Evolutionary conservation across 148 eudicot species (phyloP).

Genomic region (Oxyria digyna): DNA sequence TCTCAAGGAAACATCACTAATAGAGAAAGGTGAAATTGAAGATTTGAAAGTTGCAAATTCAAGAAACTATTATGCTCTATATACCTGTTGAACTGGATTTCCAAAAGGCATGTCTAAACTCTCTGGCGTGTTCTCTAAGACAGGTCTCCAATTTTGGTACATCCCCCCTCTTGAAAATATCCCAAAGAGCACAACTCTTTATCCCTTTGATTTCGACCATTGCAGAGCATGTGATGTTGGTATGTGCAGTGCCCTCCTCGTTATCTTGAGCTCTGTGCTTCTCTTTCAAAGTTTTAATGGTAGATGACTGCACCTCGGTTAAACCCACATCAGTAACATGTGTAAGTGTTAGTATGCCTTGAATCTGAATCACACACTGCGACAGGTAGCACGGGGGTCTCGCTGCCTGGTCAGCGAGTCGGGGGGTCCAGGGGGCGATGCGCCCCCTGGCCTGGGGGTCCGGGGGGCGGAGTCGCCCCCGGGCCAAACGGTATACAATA

Average conservation of each 20-base stretch:
- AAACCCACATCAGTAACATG: slow-evolving; percentile 50
- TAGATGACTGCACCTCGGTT: slow-evolving; percentile 33
- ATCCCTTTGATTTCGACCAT: slow-evolving; percentile 5
- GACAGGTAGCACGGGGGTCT: no score
- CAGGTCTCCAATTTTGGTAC: slow-evolving; percentile 38
- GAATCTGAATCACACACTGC: no score
- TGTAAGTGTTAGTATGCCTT: no score
- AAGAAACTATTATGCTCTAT: no score
- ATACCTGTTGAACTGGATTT: slow-evolving; percentile 78
- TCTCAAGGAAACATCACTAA: no score
- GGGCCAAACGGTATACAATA: no score
- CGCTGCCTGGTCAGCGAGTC: no score
- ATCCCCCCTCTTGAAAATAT: slow-evolving; percentile 81
- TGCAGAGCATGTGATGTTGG: slow-evolving; percentile 5
- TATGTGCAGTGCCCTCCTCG: slow-evolving; percentile 21
- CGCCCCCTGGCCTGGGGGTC: no score
- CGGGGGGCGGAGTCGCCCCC: no score
- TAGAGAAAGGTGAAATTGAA: no score
- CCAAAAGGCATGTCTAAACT: slow-evolving; percentile 32
- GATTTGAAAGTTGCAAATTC: background rate
- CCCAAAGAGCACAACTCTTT: slow-evolving; percentile 77
- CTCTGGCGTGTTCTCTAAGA: slow-evolving; percentile 19
- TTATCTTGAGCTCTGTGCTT: slow-evolving; percentile 69
- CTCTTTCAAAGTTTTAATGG: slow-evolving; percentile 41
- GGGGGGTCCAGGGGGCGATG: no score